Base-by-base conservation (phyloP, 2,329 filamentous ascomycete genomes). In the Atkinsonella hypoxylon region DNA sequence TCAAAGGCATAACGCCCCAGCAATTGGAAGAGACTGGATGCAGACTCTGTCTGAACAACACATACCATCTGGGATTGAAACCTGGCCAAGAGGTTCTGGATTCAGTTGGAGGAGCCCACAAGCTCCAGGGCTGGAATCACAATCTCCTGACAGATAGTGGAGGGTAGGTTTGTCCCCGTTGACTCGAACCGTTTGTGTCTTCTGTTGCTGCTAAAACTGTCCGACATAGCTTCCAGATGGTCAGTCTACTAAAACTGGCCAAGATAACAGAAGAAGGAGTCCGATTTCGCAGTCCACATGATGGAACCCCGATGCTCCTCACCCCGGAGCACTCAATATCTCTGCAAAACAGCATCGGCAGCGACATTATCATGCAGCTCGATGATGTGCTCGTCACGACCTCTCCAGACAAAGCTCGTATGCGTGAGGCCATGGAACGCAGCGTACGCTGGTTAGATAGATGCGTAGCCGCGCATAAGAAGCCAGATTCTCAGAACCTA, bases 281-380 rank as follows among this genome's bases (percentile, higher is more conserved):
- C 8, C 83, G 87, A 48, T 98, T 98, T 64, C 77, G 95, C n/a
- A 94, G 87, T 58, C 94, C 93, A 0, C 93, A 98, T 64, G 93
- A 97, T 71, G 89, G 90, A 34, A 83, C 82, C 2, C 91, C 91
- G 8, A 97, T 98, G 93, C 82, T 98, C 11, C 81, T 98, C 45
- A 98, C 93, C 0, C 93, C 93, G 0, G 94, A 98, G 67, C 91
- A 97, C 71, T 97, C 93, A 0, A 96, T 98, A 60, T 85, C 83
- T 11, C 77, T 98, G 3, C 93, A 98, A 66, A 97, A 98, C 68
- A 91, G 85, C 50, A 98, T 98, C 61, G 93, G 93, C 56, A 95
- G 89, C 56, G 93, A 98, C 69, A 97, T 98, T 59, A 96, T 97
- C 58, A 98, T 98, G 94, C 94, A 98, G 69, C 82, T 98, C 4